Base-by-base conservation (phyloP, 805 yeast species). In the Starmera amethionina region DNA sequence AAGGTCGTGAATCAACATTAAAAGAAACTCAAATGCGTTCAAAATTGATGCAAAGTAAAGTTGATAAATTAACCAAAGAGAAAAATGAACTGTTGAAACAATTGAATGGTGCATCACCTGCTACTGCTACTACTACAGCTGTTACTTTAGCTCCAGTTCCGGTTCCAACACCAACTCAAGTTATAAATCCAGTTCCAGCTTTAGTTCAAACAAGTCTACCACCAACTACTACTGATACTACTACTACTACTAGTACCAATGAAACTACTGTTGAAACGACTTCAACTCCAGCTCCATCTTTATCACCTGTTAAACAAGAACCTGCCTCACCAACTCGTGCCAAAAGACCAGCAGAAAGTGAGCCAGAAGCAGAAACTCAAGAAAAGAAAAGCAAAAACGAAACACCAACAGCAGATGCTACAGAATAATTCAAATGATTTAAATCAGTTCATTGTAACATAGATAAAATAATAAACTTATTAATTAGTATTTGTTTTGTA, bases 1-100 rank as follows among this genome's bases (percentile, higher is more conserved):
- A 49, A 27, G 59, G 53, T 13, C 52, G 54, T 40, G 48, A 52
- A 19, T 50, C 56, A 2, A 47, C 57, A 8, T 25, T 50, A 44
- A 54, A 44, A 47, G 55, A 61, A 60, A 46, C 60, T 50, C 64
- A 64, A 1, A 63, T 63, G 50, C 65, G 64, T 36, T 57, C 58
- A 30, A 60, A 63, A 34, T 60, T 62, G n/a, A 54, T 81, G 33
- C 71, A 60, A 36, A 46, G 54, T n/a, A 65, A 69, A 46, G 43
- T 72, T 12, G 62, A 58, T 13, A 59, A 57, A 14, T 44, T 70
- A 30, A 54, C 54, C 7, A 51, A 55, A 8, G 64, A 64, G 33
- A 68, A 67, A 36, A 60, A 63, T 12, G 66, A 65, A 5, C 45
- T 74, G 12, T 55, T 52, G 35, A 44, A 45, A 4, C 58, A 60